A percentile compares a stretch with the other conserved stretches of the same genome.
Evolutionary conservation across 805 yeast species (phyloP).

Genomic region (Saturnispora ahearnii): DNA sequence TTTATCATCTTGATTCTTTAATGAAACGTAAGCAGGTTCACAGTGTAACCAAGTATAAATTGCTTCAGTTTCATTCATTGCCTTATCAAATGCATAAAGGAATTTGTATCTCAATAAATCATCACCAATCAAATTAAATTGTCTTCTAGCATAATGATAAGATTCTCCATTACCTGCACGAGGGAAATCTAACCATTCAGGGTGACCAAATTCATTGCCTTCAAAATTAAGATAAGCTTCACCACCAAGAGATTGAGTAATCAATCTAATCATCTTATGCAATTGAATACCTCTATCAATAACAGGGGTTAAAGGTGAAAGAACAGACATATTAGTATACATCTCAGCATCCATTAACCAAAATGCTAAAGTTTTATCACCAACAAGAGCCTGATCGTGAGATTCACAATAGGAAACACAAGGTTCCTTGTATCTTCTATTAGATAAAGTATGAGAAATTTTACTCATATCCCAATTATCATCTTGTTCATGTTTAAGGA

Average conservation of each 20-base stretch:
- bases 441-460: constrained; percentile 74
- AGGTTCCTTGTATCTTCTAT: constrained; percentile 79
- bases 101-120: constrained; percentile 69
- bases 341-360: constrained; percentile 98
- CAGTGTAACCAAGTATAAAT: constrained; percentile 61
- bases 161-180: constrained; percentile 80
- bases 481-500: constrained; percentile 72
- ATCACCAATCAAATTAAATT: constrained; percentile 80
- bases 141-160: constrained; percentile 91
- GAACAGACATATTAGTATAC: constrained; percentile 88
- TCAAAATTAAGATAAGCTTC: constrained; percentile 94
- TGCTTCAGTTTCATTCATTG: constrained; percentile 71
- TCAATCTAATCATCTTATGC: constrained; percentile 81
- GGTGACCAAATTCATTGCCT: constrained; percentile 98
- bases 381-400: constrained; percentile 96
- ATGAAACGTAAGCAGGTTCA: constrained; percentile 73
- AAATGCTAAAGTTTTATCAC: constrained; percentile 92
- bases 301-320: constrained; percentile 64
- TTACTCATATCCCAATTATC: constrained; percentile 87
- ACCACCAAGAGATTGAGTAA: constrained; percentile 91
- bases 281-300: constrained; percentile 85
- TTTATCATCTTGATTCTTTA: constrained; percentile 85
- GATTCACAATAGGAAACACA: constrained; percentile 91
- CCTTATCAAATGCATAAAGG: constrained; percentile 73
- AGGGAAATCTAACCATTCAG: constrained; percentile 98